Evolutionary conservation across 2,329 filamentous ascomycete species (phyloP).

Genomic region (Macrophomina tecta): DNA sequence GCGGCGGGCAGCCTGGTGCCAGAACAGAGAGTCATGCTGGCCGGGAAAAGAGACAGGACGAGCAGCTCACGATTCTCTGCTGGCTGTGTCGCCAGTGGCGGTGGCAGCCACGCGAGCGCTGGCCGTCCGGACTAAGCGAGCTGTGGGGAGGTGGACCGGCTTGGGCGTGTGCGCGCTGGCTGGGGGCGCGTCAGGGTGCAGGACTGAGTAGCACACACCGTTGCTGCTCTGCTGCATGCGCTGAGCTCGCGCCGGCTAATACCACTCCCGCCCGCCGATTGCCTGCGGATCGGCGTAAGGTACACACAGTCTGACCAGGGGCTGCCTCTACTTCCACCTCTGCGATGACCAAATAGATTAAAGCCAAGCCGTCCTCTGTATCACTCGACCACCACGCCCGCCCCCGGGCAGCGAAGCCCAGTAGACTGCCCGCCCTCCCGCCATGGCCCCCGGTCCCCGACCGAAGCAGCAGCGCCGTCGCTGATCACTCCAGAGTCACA

Average conservation of each 20-base stretch:
- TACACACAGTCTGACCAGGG: slow-evolving; percentile 28
- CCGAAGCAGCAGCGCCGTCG: neutral
- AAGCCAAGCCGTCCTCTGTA: slow-evolving; percentile 36
- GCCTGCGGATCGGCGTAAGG: slow-evolving; percentile 9
- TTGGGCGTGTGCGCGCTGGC: neutral
- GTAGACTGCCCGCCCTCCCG: neutral
- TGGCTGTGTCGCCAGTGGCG: slow-evolving; percentile 16
- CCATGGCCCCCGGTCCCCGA: neutral
- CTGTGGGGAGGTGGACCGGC: slow-evolving; percentile 13
- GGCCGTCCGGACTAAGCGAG: slow-evolving; percentile 12
- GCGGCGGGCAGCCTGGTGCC: neutral
- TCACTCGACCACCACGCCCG: slow-evolving; percentile 31
- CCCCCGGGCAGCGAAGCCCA: neutral
- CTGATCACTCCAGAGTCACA: neutral
- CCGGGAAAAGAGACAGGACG: slow-evolving; percentile 3
- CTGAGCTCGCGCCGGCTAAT: slow-evolving; percentile 9
- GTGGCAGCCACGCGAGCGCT: slow-evolving; percentile 28
- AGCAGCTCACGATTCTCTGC: neutral
- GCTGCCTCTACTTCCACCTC: slow-evolving; percentile 32
- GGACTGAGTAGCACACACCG: neutral
- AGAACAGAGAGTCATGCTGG: slow-evolving; percentile 14
- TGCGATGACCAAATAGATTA: slow-evolving; percentile 32
- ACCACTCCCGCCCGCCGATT: neutral
- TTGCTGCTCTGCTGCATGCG: neutral
- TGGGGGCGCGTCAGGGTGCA: neutral